These are phyloP conservation scores for Alternaria triticina DNA, from an alignment of 2,329 filamentous ascomycete species.

Conservation along the genomic window DNA sequence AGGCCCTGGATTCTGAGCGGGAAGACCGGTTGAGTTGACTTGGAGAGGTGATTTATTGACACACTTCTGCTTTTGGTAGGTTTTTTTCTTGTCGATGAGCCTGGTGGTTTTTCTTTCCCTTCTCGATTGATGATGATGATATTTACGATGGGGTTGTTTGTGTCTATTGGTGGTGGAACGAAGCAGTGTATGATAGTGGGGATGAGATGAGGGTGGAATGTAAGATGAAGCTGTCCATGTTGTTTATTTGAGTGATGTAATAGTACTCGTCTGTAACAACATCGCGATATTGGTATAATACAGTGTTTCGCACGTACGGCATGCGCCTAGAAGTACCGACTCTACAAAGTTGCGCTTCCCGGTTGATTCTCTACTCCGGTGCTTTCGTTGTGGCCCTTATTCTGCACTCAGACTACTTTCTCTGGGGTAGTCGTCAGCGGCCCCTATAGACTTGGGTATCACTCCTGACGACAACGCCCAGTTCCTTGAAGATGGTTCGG, in stretches of 20 bases:
- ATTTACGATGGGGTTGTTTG: background rate
- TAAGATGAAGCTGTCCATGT: background rate
- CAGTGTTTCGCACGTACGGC: background rate
- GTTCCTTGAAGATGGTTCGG: background rate
- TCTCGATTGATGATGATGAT: background rate
- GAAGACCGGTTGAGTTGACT: conserved; percentile 27
- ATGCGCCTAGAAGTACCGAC: background rate
- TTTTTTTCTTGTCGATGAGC: background rate
- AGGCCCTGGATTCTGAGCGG: conserved; percentile 73
- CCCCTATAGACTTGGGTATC: background rate
- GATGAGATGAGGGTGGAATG: background rate
- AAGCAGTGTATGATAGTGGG: background rate
- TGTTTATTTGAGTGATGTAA: background rate
- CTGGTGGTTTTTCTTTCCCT: background rate
- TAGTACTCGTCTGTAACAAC: background rate
- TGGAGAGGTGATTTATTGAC: background rate
- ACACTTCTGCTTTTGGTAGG: background rate
- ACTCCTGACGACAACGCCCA: background rate
- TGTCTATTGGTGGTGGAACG: background rate
- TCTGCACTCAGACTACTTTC: background rate
- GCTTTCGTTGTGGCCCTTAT: background rate
- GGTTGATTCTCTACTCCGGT: background rate
- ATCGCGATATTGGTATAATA: background rate
- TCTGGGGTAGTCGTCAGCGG: background rate
- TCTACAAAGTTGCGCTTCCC: background rate